phyloP scores from a whole-genome alignment of 257 asterid genomes.

The Solanum neorickii region DNA sequence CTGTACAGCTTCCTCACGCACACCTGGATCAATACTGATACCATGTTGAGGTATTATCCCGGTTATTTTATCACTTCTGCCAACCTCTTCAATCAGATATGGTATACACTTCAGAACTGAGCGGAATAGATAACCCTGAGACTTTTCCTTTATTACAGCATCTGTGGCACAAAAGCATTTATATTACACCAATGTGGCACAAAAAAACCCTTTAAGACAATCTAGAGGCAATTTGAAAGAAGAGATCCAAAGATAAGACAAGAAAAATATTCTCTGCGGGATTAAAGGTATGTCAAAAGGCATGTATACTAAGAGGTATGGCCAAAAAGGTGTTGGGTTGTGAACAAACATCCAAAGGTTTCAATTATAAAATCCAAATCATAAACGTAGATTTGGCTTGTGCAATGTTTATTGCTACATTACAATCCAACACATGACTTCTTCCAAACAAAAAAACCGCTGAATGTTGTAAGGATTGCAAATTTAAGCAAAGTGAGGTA shows the following conservation, averaged over 20 bases:
- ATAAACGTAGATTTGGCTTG: neutral
- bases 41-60: constrained; percentile 99
- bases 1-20: constrained; percentile 96
- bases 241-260: neutral
- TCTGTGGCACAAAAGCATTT: constrained; percentile 40
- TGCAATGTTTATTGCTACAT: neutral
- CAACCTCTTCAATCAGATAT: constrained; percentile 96
- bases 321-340: neutral
- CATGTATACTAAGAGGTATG: neutral
- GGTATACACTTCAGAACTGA: constrained; percentile 99
- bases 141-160: constrained; percentile 88
- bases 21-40: constrained; percentile 97
- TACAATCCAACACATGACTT: neutral
- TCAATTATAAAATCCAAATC: neutral
- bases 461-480: neutral
- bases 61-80: constrained; percentile 87
- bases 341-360: neutral
- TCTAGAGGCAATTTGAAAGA: neutral
- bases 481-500: neutral
- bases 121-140: constrained; percentile 96
- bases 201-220: neutral
- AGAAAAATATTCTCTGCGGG: neutral
- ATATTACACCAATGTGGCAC: neutral
- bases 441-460: neutral
- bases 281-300: neutral